phyloP scores from a whole-genome alignment of 1,139 yeast species.

The Tardiomyces depauwii region DNA sequence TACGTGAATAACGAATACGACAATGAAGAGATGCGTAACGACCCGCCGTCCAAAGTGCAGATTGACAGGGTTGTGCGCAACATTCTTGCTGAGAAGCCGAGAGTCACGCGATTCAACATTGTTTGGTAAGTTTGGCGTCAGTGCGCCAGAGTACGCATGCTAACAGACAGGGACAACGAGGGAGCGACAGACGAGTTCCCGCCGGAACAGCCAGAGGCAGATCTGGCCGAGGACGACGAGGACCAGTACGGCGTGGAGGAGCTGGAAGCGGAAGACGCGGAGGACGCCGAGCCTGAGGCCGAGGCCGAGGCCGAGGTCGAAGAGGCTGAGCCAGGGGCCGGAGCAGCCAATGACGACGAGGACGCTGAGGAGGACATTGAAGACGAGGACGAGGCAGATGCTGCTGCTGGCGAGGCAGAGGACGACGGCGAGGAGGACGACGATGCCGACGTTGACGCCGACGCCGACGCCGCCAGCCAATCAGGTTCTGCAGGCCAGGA shows the following conservation, averaged over 20 bases:
- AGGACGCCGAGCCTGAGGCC: slow-evolving; percentile 29
- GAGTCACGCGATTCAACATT: slow-evolving; percentile 92
- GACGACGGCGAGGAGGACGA: slow-evolving; percentile 18
- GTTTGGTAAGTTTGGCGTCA: slow-evolving; percentile 45
- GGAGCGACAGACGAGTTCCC: slow-evolving; percentile 59
- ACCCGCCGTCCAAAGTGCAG: slow-evolving; percentile 89
- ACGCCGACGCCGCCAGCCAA: slow-evolving; percentile 3
- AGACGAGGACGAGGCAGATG: slow-evolving; percentile 19
- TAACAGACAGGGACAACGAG: slow-evolving; percentile 29
- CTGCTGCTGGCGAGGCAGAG: slow-evolving; percentile 11
- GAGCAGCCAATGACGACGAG: slow-evolving; percentile 21
- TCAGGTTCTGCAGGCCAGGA: too few relatives aligned
- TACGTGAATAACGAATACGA: slow-evolving; percentile 96
- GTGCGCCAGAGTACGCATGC: not conserved
- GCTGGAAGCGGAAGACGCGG: slow-evolving; percentile 25
- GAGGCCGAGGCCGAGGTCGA: slow-evolving; percentile 24
- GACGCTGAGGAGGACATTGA: slow-evolving; percentile 19
- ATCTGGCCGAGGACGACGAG: slow-evolving; percentile 32
- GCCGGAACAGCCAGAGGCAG: slow-evolving; percentile 58
- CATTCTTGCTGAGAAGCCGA: slow-evolving; percentile 91
- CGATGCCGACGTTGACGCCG: slow-evolving; percentile 13
- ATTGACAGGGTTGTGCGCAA: slow-evolving; percentile 92
- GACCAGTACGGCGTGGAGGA: slow-evolving; percentile 29
- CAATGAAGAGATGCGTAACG: slow-evolving; percentile 80
- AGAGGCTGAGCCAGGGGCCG: slow-evolving; percentile 21